A percentile compares a stretch with the other conserved stretches of the same genome.
Evolutionary conservation across 345 rosid genomes (phyloP).

Genomic region (Theobroma cacao): DNA sequence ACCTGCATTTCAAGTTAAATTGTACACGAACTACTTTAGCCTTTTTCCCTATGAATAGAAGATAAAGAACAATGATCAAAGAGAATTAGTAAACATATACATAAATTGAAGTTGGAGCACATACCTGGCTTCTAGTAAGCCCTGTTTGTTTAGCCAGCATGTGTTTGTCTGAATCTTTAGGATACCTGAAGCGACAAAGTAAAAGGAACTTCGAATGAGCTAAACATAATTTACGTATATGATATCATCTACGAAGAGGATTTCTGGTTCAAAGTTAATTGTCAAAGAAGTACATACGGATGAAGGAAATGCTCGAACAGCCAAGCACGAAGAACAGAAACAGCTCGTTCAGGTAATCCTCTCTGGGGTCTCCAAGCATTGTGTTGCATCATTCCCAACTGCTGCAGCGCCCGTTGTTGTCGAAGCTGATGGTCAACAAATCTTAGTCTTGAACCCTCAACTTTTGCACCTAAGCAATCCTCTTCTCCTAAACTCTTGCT

Average conservation of each 20-base stretch:
- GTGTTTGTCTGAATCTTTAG: conserved; percentile 76
- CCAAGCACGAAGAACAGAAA: conserved; percentile 76
- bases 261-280: background rate
- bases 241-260: background rate
- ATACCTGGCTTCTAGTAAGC: conserved; percentile 77
- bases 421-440: conserved; percentile 51
- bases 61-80: background rate
- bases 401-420: conserved; percentile 53
- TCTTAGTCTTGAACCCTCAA: conserved; percentile 45
- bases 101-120: background rate
- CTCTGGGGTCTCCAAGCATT: conserved; percentile 79
- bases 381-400: conserved; percentile 53
- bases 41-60: background rate
- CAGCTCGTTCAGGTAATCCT: conserved; percentile 83
- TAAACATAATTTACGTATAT: background rate
- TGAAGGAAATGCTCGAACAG: conserved; percentile 87
- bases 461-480: conserved; percentile 40
- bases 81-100: background rate
- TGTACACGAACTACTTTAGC: background rate
- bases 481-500: conserved; percentile 63
- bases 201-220: background rate
- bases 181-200: conserved; percentile 43
- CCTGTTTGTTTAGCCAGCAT: conserved; percentile 85
- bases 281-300: conserved; percentile 45
- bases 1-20: conserved; percentile 34